Conservation (phyloP, 495 filamentous ascomycete genomes). For the Hypoxylon trugodes region DNA sequence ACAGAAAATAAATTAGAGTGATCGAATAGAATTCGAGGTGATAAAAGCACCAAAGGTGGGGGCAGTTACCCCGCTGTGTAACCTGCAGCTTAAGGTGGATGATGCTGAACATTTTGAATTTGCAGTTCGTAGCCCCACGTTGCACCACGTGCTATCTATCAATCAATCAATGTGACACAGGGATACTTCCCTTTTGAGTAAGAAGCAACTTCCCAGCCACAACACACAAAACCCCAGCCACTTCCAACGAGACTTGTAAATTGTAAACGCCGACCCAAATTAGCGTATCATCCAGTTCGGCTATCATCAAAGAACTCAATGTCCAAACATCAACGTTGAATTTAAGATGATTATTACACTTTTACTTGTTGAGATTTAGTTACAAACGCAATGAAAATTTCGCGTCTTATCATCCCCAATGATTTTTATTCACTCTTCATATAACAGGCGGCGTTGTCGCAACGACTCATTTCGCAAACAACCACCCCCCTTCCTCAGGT, state of each 20-base stretch:
- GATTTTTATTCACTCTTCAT: background rate
- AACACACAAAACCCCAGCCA: no score
- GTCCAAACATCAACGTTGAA: no score
- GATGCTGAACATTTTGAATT: no score
- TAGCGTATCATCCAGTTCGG: background rate
- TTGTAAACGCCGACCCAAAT: no score
- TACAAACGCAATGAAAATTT: slow-evolving; percentile 13
- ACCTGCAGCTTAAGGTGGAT: background rate
- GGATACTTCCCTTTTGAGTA: slow-evolving; percentile 4
- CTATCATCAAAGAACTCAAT: background rate
- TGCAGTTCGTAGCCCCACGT: slow-evolving; percentile 8
- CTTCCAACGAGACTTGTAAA: no score
- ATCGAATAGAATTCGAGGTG: background rate
- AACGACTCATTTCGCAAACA: background rate
- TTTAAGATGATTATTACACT: slow-evolving; percentile 7
- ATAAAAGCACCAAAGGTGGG: slow-evolving; percentile 19
- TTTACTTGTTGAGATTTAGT: background rate
- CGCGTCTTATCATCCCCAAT: background rate
- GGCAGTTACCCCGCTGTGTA: slow-evolving; percentile 20
- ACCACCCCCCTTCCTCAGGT: no score
- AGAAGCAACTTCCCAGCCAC: no score
- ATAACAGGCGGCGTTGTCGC: slow-evolving; percentile 18
- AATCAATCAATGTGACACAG: background rate
- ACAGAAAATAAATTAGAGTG: slow-evolving; percentile 1
- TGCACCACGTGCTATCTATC: slow-evolving; percentile 10